Evolutionary conservation across 2,329 filamentous ascomycete genomes (phyloP), one percentile per base, ranked within the genome.

Genomic region (Penicillium decumbens): DNA sequence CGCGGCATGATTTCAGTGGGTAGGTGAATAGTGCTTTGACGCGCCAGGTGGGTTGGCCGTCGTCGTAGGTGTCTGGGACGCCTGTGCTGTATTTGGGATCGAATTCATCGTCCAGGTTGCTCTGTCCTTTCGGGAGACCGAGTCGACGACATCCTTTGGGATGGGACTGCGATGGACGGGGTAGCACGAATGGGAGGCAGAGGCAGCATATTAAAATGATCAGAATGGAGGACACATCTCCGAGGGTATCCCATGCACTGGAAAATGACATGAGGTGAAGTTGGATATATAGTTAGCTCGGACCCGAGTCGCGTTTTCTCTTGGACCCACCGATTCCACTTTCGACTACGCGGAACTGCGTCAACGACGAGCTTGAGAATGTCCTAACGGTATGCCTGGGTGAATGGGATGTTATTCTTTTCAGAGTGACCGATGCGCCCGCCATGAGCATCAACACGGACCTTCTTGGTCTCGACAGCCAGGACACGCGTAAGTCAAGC

Each of bases 1-100:
- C 87, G 48, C 75, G 76, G 67, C 89, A 95, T 49, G 87, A 89
- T 72, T 95, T 92, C 67, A 95, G 73, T 0, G 91, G 90, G 67
- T 93, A 92, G 51, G 90, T 79, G 72, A 84, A 85, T 44, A 95
- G 75, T 47, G 86, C 87, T 67, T 89, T 84, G 41, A 86, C 72
- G 30, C 69, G 70, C 69, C 76, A 77, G 49, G 67, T 67, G 20
- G 69, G 66, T 8, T 57, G 56, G 2, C 65, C 67, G 20, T 41
- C 8, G 46, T 75, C 71, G 10, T 59, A 62, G 13, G 52, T 37
- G 18, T 50, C 60, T 4, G 69, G 60, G 8, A 65, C 60, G 15
- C 70, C 72, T 20, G 68, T 55, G 41, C 62, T 71, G 61, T 79
- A 81, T 45, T 74, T 75, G 9, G 72, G 70, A 40, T 80, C 72